Evolutionary conservation across 2,329 filamentous ascomycete species (phyloP).

Genomic region (Chrysoporthe deuterocubensis): DNA sequence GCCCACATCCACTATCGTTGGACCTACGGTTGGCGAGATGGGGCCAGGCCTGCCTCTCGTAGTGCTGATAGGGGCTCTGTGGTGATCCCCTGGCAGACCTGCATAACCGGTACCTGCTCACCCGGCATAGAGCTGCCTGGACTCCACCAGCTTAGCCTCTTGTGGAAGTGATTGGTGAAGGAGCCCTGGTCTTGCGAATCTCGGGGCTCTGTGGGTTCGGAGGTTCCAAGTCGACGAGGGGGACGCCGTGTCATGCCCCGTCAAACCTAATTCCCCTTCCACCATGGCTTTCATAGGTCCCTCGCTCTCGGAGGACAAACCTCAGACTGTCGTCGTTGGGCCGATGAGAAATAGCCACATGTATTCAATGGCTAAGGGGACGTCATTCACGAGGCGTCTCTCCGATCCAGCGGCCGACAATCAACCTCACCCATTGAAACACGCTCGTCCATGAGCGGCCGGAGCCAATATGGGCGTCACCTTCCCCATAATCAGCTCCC

Average conservation of each 20-base stretch:
- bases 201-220: neutral
- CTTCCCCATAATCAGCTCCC: conserved; percentile 16
- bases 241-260: neutral
- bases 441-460: neutral
- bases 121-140: neutral
- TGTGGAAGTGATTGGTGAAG: conserved; percentile 7
- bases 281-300: neutral
- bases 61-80: too few species aligned
- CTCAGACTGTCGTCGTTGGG: too few species aligned
- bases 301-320: neutral
- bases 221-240: neutral
- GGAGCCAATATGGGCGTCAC: conserved; percentile 8
- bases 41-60: too few species aligned
- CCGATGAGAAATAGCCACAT: too few species aligned
- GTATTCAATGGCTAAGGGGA: too few species aligned
- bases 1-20: too few species aligned
- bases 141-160: neutral
- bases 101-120: neutral
- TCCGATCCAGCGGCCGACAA: too few species aligned
- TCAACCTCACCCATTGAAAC: too few species aligned
- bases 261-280: neutral
- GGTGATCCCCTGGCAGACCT: neutral
- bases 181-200: neutral
- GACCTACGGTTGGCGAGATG: too few species aligned
- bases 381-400: too few species aligned